Evolutionary conservation across 495 filamentous ascomycete genomes (phyloP), one percentile per base, ranked within the genome.

Genomic region (Xylaria intraflava): DNA sequence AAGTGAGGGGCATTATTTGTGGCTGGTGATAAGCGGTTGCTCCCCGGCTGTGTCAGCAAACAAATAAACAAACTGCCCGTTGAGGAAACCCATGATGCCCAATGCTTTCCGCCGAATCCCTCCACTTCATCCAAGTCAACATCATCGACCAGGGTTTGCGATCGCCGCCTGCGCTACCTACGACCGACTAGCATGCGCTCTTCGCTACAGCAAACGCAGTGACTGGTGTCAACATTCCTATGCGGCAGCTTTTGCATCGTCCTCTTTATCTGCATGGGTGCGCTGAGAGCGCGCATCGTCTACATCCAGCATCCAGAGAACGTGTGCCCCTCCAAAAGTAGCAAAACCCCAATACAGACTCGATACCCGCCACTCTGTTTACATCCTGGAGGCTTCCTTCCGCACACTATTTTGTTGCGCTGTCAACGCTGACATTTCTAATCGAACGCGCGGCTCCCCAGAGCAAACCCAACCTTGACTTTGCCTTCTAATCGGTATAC

Each of bases 1-100:
- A 12, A 3, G n/a, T 17, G 16, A 12, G 12, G 8, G 19, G 19
- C 1, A 0, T 36, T 12, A 51, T 11, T 27, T 4, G 46, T 44
- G 53, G 46, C 46, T 49, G 40, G 53, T 39, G 39, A 11, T 11
- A 6, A 14, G 1, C 20, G 52, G 64, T 66, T 66, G 64, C 64
- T 42, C 61, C 59, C 46, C 56, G 50, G 54, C 55, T 51, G 36
- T 36, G 16, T 29, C n/a, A 19, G 52, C 47, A 58, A 46, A 59
- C 64, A 69, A 66, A 66, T 65, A 68, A 68, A 68, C 66, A 69
- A 66, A 66, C 49, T 62, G 42, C 66, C 64, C 36, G 26, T 47
- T 54, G 33, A 23, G 49, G 55, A 39, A 52, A 60, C 49, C 53
- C 55, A 56, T 56, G 54, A 55, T 54, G 53, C 53, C 53, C 46